Evolutionary conservation across 495 filamentous ascomycete genomes (phyloP).

Genomic region (Mycothermus thermophilus): DNA sequence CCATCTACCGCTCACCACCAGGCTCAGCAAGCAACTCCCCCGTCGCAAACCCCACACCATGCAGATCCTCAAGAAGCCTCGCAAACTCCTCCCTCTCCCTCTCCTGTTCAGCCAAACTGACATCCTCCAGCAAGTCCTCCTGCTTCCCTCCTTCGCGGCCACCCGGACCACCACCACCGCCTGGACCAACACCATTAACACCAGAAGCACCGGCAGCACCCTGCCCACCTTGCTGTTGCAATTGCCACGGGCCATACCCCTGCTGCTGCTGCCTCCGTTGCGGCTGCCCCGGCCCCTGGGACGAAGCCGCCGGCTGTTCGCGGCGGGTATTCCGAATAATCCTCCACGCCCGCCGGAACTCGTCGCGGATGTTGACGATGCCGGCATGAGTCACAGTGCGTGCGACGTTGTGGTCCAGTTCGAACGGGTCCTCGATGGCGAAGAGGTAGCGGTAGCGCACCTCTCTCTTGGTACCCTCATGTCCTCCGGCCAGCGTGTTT

Average conservation of each 20-base stretch:
- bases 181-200: not conserved
- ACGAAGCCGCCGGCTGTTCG: no score
- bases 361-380: constrained; percentile 61
- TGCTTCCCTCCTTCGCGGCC: not conserved
- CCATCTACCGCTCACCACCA: no score
- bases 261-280: no score
- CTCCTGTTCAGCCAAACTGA: constrained; percentile 10
- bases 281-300: no score
- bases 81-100: constrained; percentile 21
- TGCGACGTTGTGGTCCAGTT: constrained; percentile 69
- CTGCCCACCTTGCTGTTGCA: no score
- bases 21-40: no score
- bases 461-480: no score
- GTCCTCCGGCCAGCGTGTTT: no score
- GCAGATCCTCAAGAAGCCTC: constrained; percentile 26
- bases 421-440: constrained; percentile 80
- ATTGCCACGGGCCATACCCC: no score
- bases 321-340: constrained; percentile 38
- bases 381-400: constrained; percentile 65
- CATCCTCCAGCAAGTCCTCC: constrained; percentile 29
- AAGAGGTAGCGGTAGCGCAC: constrained; percentile 67
- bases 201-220: not conserved
- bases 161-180: not conserved
- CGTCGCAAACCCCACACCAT: constrained; percentile 12
- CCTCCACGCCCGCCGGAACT: constrained; percentile 59